These are phyloP conservation scores for Cubamyces sp. DNA, from an alignment of 768 basidiomycete genomes.

Conservation along the genomic window DNA sequence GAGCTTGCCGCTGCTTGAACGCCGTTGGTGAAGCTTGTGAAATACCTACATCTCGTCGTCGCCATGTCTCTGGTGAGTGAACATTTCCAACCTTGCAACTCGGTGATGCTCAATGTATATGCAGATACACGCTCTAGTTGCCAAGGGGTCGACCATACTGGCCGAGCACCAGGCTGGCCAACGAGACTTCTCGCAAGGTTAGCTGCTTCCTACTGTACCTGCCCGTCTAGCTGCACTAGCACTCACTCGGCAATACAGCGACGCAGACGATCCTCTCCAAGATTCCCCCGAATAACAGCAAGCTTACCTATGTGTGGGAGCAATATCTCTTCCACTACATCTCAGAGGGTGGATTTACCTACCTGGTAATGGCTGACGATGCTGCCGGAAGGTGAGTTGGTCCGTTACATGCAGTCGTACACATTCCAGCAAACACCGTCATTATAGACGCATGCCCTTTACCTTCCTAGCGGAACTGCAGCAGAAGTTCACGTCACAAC, in stretches of 20 bases:
- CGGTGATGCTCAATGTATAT: background rate
- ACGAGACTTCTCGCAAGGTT: conserved; percentile 89
- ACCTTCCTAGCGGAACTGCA: conserved; percentile 90
- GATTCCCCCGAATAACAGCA: conserved; percentile 88
- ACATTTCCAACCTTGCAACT: background rate
- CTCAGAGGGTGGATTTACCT: conserved; percentile 84
- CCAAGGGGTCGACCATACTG: conserved; percentile 77
- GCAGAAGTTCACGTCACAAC: conserved; percentile 68
- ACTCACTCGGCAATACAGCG: conserved; percentile 45
- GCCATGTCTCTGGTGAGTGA: conserved; percentile 36
- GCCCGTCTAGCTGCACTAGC: no score
- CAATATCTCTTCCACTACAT: conserved; percentile 95
- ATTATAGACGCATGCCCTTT: conserved; percentile 85
- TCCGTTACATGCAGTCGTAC: background rate
- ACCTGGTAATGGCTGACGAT: conserved; percentile 95
- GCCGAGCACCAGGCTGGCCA: conserved; percentile 83
- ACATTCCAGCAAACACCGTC: no score
- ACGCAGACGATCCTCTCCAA: conserved; percentile 90
- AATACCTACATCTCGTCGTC: background rate
- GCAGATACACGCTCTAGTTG: conserved; percentile 79
- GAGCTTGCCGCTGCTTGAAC: background rate
- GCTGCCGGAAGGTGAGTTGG: conserved; percentile 75
- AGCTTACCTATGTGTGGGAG: conserved; percentile 88
- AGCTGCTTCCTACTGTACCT: background rate
- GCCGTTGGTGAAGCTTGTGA: background rate